These are phyloP conservation scores for Gossypium australe DNA, from an alignment of 345 rosid genomes.

Conservation along the genomic window DNA sequence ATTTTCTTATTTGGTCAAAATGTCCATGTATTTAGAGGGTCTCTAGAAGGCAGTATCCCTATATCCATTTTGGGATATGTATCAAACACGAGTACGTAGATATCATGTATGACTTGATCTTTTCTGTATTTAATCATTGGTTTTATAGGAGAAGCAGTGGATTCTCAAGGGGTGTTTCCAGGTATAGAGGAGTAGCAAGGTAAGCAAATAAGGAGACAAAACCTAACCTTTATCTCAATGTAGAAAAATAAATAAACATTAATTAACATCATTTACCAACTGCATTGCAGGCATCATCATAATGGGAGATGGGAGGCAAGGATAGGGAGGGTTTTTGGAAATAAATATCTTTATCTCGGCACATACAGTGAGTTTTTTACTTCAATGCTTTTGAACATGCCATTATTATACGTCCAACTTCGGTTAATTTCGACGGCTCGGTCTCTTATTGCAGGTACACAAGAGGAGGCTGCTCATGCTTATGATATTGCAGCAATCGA, in stretches of 20 bases:
- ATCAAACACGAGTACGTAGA: too few relatives aligned
- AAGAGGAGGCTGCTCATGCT: conserved; percentile 52
- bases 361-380: conserved; percentile 39
- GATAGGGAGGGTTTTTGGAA: conserved; percentile 74
- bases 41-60: too few relatives aligned
- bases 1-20: not conserved
- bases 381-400: not conserved
- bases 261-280: not conserved
- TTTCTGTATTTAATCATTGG: not conserved
- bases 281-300: conserved; percentile 30
- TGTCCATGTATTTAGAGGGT: too few relatives aligned
- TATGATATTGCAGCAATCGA: conserved; percentile 53
- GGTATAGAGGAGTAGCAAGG: conserved; percentile 71
- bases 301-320: conserved; percentile 86
- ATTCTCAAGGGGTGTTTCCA: conserved; percentile 64
- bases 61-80: too few relatives aligned
- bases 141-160: conserved; percentile 55
- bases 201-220: not conserved
- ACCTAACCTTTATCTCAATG: not conserved
- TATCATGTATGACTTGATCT: not conserved
- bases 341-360: conserved; percentile 67
- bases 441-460: conserved; percentile 27
- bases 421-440: not conserved
- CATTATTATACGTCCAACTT: not conserved
- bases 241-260: not conserved